Conservation (phyloP, 2,329 filamentous ascomycete genomes). For the Aplosporella prunicola region DNA sequence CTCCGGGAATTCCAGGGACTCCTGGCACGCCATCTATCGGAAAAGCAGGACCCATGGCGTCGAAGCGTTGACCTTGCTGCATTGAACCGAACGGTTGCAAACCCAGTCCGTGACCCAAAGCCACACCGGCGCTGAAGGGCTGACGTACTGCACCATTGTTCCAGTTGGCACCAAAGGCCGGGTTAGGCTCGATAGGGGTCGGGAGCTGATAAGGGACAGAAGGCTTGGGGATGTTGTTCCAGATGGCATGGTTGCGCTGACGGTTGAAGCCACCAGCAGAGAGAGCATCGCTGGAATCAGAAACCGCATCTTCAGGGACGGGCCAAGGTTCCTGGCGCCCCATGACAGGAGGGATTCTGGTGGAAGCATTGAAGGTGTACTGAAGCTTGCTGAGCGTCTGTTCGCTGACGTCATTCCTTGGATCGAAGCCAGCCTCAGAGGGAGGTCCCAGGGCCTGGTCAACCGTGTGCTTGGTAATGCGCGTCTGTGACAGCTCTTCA, state of each 20-base stretch:
- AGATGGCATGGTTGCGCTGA: slow-evolving; percentile 41
- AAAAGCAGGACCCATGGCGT: too few relatives aligned
- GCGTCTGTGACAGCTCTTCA: slow-evolving; percentile 58
- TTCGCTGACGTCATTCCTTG: slow-evolving; percentile 39
- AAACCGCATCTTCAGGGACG: slow-evolving; percentile 45
- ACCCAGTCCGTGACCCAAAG: too few relatives aligned
- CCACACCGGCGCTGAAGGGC: slow-evolving; percentile 3
- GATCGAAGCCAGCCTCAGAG: slow-evolving; percentile 41
- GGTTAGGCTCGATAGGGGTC: not conserved
- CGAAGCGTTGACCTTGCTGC: slow-evolving; percentile 14
- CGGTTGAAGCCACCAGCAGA: slow-evolving; percentile 42
- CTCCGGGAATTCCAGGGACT: too few relatives aligned
- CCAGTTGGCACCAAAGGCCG: not conserved
- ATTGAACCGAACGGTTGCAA: slow-evolving; percentile 18
- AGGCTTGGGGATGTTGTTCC: slow-evolving; percentile 31
- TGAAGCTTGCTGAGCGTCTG: slow-evolving; percentile 43
- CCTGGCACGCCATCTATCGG: too few relatives aligned
- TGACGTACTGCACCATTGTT: slow-evolving; percentile 4
- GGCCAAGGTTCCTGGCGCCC: slow-evolving; percentile 44
- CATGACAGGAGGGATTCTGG: slow-evolving; percentile 28
- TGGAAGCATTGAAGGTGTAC: slow-evolving; percentile 41
- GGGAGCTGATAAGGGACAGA: slow-evolving; percentile 2
- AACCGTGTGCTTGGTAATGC: slow-evolving; percentile 50
- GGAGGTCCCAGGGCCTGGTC: slow-evolving; percentile 45
- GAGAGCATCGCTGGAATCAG: slow-evolving; percentile 48